These are phyloP conservation scores for Colletotrichum sp. DNA, from an alignment of 2,329 filamentous ascomycete genomes.

Conservation along the genomic window DNA sequence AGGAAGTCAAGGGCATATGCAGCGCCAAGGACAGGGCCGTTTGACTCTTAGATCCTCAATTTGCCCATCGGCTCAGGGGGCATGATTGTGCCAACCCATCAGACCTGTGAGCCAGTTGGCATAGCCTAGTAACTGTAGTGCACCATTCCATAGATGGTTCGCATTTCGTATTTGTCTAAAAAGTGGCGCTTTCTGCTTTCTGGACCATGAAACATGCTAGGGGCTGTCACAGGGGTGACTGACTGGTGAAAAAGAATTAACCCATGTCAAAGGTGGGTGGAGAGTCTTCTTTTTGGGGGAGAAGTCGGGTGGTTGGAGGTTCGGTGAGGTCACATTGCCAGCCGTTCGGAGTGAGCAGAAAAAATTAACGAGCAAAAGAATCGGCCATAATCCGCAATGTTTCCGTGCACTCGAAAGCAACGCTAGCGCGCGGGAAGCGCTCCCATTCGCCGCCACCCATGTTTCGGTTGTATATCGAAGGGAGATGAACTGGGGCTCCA, in stretches of 20 bases:
- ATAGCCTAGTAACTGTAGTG: not conserved
- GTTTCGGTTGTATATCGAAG: not conserved
- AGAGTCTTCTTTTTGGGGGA: not conserved
- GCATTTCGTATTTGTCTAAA: slow-evolving; percentile 12
- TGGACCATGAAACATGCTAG: slow-evolving; percentile 10
- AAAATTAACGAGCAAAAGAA: not conserved
- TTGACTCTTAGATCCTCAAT: not conserved
- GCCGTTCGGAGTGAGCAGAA: not conserved
- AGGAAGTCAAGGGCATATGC: not conserved
- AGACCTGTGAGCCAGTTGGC: not conserved
- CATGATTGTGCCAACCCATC: not conserved
- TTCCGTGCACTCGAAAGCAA: not conserved
- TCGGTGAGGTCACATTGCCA: not conserved
- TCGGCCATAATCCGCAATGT: slow-evolving; percentile 5
- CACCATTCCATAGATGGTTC: not conserved
- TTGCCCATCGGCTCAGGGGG: not conserved
- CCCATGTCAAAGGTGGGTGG: not conserved
- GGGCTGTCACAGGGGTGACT: not conserved
- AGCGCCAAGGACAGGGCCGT: not conserved
- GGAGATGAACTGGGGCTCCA: slow-evolving; percentile 14
- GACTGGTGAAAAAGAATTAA: not conserved
- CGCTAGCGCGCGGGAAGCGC: slow-evolving; percentile 6
- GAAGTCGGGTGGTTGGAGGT: not conserved
- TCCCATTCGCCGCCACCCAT: slow-evolving; percentile 2
- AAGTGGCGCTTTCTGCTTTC: not conserved